These are phyloP conservation scores for Leptosphaerulina australis DNA, from an alignment of 2,329 filamentous ascomycete species.

Conservation along the genomic window DNA sequence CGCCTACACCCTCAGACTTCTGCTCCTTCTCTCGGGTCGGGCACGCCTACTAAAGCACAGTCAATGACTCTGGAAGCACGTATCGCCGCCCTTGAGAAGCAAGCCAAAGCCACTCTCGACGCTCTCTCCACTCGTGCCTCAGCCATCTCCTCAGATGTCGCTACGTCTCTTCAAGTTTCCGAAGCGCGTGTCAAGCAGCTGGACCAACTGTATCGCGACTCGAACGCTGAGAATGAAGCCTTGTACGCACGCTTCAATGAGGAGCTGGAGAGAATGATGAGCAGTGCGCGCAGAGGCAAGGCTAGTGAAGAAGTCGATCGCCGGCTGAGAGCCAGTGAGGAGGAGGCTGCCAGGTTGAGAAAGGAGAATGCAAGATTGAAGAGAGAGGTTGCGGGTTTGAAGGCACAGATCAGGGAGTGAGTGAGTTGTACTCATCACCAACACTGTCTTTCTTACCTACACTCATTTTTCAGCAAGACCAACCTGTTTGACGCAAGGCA, in stretches of 20 bases:
- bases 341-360: conserved; percentile 77
- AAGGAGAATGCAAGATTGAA: conserved; percentile 86
- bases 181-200: conserved; percentile 81
- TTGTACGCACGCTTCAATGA: conserved; percentile 90
- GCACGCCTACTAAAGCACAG: conserved; percentile 25
- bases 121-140: conserved; percentile 40
- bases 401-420: conserved; percentile 56
- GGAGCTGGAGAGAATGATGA: conserved; percentile 84
- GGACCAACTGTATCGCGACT: conserved; percentile 87
- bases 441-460: background rate
- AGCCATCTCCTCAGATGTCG: conserved; percentile 71
- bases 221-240: conserved; percentile 88
- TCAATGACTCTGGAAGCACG: conserved; percentile 57
- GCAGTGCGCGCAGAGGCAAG: conserved; percentile 70
- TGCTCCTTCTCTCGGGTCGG: conserved; percentile 31
- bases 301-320: conserved; percentile 78
- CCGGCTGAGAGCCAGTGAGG: conserved; percentile 73
- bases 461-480: too few relatives aligned
- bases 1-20: conserved; percentile 43
- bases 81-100: conserved; percentile 70
- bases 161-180: conserved; percentile 71
- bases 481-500: conserved; percentile 4
- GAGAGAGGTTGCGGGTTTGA: conserved; percentile 75
- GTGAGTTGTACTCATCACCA: conserved; percentile 19
- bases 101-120: conserved; percentile 59